Base-by-base conservation (phyloP, 106 monocot genomes). In the Ottelia alismoides region DNA sequence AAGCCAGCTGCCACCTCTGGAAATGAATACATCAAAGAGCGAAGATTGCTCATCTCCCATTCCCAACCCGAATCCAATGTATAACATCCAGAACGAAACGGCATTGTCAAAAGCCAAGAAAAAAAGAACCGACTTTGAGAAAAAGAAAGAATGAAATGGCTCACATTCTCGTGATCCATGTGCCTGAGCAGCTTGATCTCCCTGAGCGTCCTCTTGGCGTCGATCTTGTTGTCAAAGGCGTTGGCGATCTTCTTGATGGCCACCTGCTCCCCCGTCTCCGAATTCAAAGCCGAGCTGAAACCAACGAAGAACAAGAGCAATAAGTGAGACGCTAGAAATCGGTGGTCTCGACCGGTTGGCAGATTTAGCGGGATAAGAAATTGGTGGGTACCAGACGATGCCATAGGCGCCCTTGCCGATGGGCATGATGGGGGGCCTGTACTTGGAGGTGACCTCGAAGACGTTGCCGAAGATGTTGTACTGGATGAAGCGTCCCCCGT, bases 301-400 rank as follows among this genome's bases (percentile, higher is more conserved):
- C 20, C 45, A 49, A 50, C 5, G 7, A 56, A 26, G 30, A 68
- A 17, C 11, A 49, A 49, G 29, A 40, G 27, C 32, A 48, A 25
- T 2, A 2, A 57, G 30, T 61, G 22, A n/a, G 28, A 11, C 3
- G 20, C 43, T 20, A 43, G 47, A 10, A 50, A 50, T 19, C 22
- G 25, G 4, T 22, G 22, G 1, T 3, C 2, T 22, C 21, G 25
- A 50, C 50, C 6, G n/a, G 47, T n/a, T 2, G 19, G 18, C 3
- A 48, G 18, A 20, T 18, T 48, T 10, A 24, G 6, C 3, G 5
- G 31, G 50, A 61, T 35, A 40, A 0, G 49, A 52, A 24, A n/a
- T n/a, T n/a, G n/a, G n/a, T n/a, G n/a, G n/a, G n/a, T 82, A 87
- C 87, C 87, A 87, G 31, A 87, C 87, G 52, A 87, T 87, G 35